Percentiles rank a stretch among this genome's conserved stretches.
Conservation (phyloP, 768 basidiomycete genomes). For the Rhodotorula graminis region DNA sequence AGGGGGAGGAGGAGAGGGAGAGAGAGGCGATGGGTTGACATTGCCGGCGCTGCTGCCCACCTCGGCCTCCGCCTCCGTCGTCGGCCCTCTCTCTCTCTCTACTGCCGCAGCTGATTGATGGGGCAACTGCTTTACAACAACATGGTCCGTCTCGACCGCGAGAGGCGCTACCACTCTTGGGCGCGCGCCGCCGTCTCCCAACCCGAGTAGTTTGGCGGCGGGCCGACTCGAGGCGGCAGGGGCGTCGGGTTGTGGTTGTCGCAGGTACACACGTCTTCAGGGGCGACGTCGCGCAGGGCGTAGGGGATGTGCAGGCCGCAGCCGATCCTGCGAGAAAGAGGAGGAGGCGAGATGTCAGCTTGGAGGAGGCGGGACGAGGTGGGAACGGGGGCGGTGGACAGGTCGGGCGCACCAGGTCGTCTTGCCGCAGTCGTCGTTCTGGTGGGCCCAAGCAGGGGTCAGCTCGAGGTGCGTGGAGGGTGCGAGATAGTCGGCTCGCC, state of each 20-base stretch:
- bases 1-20: no score
- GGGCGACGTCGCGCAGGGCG: slow-evolving; percentile 12
- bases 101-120: no score
- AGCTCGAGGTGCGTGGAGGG: neutral
- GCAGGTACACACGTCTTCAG: slow-evolving; percentile 17
- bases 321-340: neutral
- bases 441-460: neutral
- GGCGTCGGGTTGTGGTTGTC: slow-evolving; percentile 9
- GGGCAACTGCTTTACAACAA: no score
- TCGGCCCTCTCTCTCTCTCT: no score
- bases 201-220: neutral
- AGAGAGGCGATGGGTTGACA: no score
- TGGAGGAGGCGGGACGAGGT: neutral
- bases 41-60: no score
- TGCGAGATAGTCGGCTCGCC: neutral
- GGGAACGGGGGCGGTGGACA: no score
- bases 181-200: neutral
- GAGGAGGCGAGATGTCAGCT: neutral
- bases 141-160: no score
- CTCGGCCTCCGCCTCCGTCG: no score
- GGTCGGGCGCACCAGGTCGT: slow-evolving; percentile 13
- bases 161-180: no score
- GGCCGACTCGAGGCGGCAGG: slow-evolving; percentile 3
- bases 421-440: neutral
- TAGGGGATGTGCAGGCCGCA: slow-evolving; percentile 29